Conservation (phyloP, 148 eudicot genomes). For the Selenicereus undatus region DNA sequence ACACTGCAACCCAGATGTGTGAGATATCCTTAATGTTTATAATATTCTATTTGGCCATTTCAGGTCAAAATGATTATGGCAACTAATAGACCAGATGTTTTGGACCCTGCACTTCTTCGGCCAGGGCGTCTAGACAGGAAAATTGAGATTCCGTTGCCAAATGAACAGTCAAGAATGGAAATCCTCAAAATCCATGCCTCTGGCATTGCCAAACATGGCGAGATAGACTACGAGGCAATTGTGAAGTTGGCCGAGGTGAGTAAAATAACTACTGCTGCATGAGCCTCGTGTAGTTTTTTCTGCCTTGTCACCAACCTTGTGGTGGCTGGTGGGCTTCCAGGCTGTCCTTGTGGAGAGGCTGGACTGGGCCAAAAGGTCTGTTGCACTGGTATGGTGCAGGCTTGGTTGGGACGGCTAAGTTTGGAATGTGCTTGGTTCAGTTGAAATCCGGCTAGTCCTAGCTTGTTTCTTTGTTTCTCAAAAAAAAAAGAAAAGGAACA, state of each 20-base stretch:
- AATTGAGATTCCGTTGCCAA: constrained; percentile 95
- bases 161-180: constrained; percentile 95
- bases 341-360: too few species aligned
- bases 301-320: neutral
- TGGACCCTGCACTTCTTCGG: constrained; percentile 99
- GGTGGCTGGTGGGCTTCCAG: neutral
- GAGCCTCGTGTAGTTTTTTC: neutral
- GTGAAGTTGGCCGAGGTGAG: constrained; percentile 93
- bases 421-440: too few species aligned
- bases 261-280: neutral
- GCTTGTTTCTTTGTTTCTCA: neutral
- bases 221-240: constrained; percentile 95
- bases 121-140: constrained; percentile 98
- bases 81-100: constrained; percentile 95
- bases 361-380: too few species aligned
- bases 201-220: constrained; percentile 99
- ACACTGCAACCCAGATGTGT: neutral
- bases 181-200: constrained; percentile 93
- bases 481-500: too few species aligned
- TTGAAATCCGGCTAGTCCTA: neutral
- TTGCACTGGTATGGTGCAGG: too few species aligned
- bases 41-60: neutral
- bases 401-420: too few species aligned
- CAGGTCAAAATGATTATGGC: constrained; percentile 98
- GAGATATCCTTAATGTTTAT: neutral